phyloP scores from a whole-genome alignment of 176 grass and related monocot genomes.

The Zea mays region DNA sequence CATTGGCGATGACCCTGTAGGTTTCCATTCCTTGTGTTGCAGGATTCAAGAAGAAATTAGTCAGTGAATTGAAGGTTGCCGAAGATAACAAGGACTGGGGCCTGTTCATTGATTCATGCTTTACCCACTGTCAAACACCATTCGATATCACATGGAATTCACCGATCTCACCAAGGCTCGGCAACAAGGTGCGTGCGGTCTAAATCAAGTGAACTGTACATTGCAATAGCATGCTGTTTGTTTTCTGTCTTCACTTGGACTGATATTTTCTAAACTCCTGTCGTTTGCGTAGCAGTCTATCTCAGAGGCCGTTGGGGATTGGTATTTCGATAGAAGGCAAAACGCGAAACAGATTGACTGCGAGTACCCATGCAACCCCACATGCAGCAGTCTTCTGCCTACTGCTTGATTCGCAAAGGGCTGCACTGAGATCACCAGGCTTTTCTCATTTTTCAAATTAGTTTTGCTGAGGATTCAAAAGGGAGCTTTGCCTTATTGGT shows the following conservation, averaged over 20 bases:
- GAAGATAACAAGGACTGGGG: constrained; percentile 47
- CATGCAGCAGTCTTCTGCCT: constrained; percentile 50
- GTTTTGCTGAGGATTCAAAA: background rate
- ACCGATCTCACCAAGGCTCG: constrained; percentile 41
- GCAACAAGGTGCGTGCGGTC: constrained; percentile 37
- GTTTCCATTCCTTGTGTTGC: background rate
- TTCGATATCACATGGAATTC: constrained; percentile 47
- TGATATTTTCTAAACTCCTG: background rate
- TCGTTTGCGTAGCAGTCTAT: constrained; percentile 42
- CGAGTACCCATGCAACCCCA: constrained; percentile 61
- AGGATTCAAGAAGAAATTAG: constrained; percentile 51
- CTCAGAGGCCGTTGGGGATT: constrained; percentile 67
- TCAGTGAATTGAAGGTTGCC: constrained; percentile 42
- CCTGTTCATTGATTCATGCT: constrained; percentile 75
- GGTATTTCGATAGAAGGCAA: constrained; percentile 59
- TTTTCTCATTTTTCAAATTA: background rate
- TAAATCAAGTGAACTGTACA: background rate
- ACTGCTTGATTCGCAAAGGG: constrained; percentile 5
- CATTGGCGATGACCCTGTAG: background rate
- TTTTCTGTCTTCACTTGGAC: background rate
- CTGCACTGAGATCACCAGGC: background rate
- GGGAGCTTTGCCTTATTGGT: background rate
- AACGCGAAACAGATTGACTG: constrained; percentile 51
- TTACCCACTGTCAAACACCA: constrained; percentile 62
- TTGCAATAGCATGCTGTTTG: background rate